Percentiles rank a stretch among this genome's conserved stretches.
Evolutionary conservation across 75 land plant species (phyloP).

Genomic region (Sequoia sempervirens): DNA sequence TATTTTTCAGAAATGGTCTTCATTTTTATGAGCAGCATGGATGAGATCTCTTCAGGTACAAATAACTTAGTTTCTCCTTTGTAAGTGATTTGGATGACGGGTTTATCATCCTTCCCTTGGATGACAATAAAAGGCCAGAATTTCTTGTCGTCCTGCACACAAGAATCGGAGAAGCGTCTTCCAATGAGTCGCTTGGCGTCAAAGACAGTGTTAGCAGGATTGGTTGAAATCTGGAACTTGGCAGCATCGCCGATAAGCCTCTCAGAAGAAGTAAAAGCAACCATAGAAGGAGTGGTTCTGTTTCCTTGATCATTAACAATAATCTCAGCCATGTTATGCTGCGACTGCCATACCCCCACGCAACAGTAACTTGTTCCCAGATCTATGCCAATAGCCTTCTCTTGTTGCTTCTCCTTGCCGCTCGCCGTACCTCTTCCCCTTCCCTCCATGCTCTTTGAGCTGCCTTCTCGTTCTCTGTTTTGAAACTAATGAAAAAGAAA

Average conservation of each 20-base stretch:
- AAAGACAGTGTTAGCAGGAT: not conserved
- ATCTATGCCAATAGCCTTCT: not conserved
- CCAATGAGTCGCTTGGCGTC: slow-evolving; percentile 18
- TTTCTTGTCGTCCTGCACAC: slow-evolving; percentile 14
- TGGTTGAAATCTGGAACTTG: not conserved
- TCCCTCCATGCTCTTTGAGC: no score
- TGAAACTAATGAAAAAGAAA: no score
- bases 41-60: slow-evolving; percentile 22
- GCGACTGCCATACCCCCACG: not conserved
- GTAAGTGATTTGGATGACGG: slow-evolving; percentile 11
- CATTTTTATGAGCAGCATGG: slow-evolving; percentile 15
- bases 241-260: slow-evolving; percentile 7
- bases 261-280: not conserved
- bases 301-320: not conserved
- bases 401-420: not conserved
- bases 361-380: not conserved
- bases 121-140: slow-evolving; percentile 19
- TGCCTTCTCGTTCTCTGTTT: no score
- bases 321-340: not conserved
- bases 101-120: slow-evolving; percentile 12
- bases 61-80: slow-evolving; percentile 13
- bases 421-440: no score
- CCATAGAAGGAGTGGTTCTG: not conserved
- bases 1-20: slow-evolving; percentile 20
- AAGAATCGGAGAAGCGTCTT: slow-evolving; percentile 13